A percentile compares a stretch with the other conserved stretches of the same genome.
Conservation (phyloP, 495 filamentous ascomycete genomes). For the Emericellopsis terricola region DNA sequence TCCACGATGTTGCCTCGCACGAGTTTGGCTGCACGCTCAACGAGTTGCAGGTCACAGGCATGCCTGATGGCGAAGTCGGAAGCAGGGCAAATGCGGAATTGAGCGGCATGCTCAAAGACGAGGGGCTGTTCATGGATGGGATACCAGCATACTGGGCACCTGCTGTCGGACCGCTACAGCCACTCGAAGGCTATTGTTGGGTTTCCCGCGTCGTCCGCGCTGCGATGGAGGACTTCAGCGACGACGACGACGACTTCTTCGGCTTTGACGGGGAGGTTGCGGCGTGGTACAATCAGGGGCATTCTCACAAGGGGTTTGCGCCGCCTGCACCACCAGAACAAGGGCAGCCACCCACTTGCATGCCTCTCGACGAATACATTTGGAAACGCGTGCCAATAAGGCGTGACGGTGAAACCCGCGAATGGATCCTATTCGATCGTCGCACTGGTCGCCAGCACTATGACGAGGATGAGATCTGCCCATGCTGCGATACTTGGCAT, state of each 20-base stretch:
- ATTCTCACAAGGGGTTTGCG: constrained; percentile 6
- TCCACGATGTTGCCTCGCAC: constrained; percentile 20
- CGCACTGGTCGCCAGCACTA: constrained; percentile 14
- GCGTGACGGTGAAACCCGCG: constrained; percentile 13
- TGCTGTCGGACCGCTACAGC: constrained; percentile 10
- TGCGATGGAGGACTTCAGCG: constrained; percentile 10
- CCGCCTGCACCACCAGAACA: constrained; percentile 18
- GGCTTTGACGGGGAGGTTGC: not conserved
- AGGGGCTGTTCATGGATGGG: constrained; percentile 21
- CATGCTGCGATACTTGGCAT: constrained; percentile 1
- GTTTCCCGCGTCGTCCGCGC: constrained; percentile 15
- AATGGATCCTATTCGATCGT: constrained; percentile 25
- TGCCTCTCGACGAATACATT: constrained; percentile 17
- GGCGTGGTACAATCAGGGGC: not conserved
- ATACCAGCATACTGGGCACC: constrained; percentile 14
- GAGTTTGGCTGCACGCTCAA: constrained; percentile 24
- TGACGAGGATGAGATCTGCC: constrained; percentile 4
- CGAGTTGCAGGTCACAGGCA: constrained; percentile 23
- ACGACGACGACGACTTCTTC: constrained; percentile 7
- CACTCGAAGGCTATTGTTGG: constrained; percentile 8
- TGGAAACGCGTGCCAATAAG: constrained; percentile 22
- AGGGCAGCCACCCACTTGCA: constrained; percentile 18
- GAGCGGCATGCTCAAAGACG: constrained; percentile 21
- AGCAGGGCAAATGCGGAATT: constrained; percentile 16
- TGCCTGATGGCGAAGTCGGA: constrained; percentile 17